phyloP scores from a whole-genome alignment of 139 green algal genomes.

The Nannochloris sp. region DNA sequence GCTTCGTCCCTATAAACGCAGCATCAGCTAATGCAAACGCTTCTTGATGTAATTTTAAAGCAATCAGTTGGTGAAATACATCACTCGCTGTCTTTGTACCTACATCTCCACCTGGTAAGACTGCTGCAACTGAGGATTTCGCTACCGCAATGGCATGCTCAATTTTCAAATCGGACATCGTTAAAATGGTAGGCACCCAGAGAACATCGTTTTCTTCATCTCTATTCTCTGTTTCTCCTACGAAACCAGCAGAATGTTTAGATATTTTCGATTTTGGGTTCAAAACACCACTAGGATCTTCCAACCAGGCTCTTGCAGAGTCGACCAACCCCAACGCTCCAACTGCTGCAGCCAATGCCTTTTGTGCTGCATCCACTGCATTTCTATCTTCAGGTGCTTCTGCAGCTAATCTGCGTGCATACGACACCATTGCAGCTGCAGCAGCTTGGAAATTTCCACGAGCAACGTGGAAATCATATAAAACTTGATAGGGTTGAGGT shows the following conservation, averaged over 20 bases:
- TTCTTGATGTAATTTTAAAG: constrained; percentile 13
- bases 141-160: constrained; percentile 21
- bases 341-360: constrained; percentile 11
- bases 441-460: constrained; percentile 20
- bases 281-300: constrained; percentile 9
- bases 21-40: constrained; percentile 20
- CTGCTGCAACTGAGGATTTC: constrained; percentile 1
- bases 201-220: no score
- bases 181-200: constrained; percentile 12
- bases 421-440: constrained; percentile 26
- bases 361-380: not conserved
- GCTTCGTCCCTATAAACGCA: constrained; percentile 4
- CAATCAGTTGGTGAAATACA: constrained; percentile 23
- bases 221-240: not conserved
- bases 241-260: not conserved
- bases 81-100: not conserved
- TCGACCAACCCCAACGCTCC: constrained; percentile 19
- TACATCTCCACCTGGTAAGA: constrained; percentile 3
- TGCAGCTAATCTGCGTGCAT: constrained; percentile 14
- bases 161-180: constrained; percentile 6
- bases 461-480: constrained; percentile 25
- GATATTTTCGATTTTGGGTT: not conserved
- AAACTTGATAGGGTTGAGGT: constrained; percentile 30
- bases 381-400: not conserved
- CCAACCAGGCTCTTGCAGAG: constrained; percentile 17